These are phyloP conservation scores for Phaffia australis DNA, from an alignment of 768 basidiomycete genomes.

Conservation along the genomic window DNA sequence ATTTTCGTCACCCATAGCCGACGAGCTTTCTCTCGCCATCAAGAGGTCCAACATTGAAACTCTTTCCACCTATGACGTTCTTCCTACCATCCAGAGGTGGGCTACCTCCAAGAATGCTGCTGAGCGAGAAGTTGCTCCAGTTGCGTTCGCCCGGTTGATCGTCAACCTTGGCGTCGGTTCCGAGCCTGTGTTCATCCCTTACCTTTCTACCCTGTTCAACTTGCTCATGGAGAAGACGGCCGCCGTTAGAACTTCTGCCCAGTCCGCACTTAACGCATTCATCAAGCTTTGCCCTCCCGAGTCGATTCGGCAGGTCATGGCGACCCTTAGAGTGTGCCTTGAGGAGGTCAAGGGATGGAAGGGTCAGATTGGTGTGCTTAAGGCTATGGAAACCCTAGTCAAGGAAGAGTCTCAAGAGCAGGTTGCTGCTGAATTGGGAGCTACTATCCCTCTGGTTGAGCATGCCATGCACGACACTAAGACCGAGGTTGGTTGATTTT, in stretches of 20 bases:
- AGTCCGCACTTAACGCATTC: slow-evolving; percentile 67
- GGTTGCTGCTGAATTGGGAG: slow-evolving; percentile 72
- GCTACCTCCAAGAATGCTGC: slow-evolving; percentile 31
- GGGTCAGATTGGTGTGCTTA: slow-evolving; percentile 83
- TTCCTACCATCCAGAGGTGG: slow-evolving; percentile 52
- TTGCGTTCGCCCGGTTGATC: slow-evolving; percentile 37
- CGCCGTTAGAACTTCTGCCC: slow-evolving; percentile 72
- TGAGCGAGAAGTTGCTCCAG: slow-evolving; percentile 37
- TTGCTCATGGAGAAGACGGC: slow-evolving; percentile 90
- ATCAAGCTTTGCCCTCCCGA: slow-evolving; percentile 76
- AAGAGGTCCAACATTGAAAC: slow-evolving; percentile 21
- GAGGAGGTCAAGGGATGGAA: slow-evolving; percentile 78
- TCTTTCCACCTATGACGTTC: slow-evolving; percentile 37
- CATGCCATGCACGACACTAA: slow-evolving; percentile 94
- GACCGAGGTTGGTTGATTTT: slow-evolving; percentile 54
- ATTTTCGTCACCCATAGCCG: slow-evolving; percentile 3
- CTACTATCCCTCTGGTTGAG: slow-evolving; percentile 74
- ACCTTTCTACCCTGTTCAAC: slow-evolving; percentile 66
- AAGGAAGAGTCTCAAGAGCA: slow-evolving; percentile 53
- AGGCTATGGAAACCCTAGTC: slow-evolving; percentile 68
- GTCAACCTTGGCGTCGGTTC: slow-evolving; percentile 45
- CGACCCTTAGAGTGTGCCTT: slow-evolving; percentile 49
- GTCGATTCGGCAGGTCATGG: slow-evolving; percentile 55
- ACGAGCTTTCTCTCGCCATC: slow-evolving; percentile 27
- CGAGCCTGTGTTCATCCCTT: slow-evolving; percentile 64